A percentile compares a stretch with the other conserved stretches of the same genome.
Conservation (phyloP, 305 asterid genomes). For the Andrographis paniculata region DNA sequence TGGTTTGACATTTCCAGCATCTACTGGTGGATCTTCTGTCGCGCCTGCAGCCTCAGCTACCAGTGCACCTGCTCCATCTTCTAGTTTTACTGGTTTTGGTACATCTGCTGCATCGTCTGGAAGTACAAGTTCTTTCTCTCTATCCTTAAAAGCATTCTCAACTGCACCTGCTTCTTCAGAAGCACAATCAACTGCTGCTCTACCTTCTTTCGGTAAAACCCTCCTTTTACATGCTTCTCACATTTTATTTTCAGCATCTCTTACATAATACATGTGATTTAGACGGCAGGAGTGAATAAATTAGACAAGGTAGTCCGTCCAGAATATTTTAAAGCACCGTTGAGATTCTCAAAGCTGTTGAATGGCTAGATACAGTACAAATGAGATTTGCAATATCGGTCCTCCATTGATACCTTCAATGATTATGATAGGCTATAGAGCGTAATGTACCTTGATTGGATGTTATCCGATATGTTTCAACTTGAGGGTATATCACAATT, state of each 20-base stretch:
- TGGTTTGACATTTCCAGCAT: constrained; percentile 29
- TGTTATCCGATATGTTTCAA: too few relatives aligned
- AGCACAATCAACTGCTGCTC: constrained; percentile 25
- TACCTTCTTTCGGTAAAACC: constrained; percentile 33
- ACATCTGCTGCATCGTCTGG: constrained; percentile 30
- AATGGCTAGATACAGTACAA: too few relatives aligned
- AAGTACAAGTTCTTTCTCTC: constrained; percentile 25
- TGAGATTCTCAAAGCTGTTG: too few relatives aligned
- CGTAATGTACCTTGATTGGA: too few relatives aligned
- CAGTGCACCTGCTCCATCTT: constrained; percentile 28
- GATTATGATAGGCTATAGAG: too few relatives aligned
- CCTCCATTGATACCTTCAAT: too few relatives aligned
- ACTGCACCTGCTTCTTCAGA: constrained; percentile 25
- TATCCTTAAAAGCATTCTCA: constrained; percentile 25
- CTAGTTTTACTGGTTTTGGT: constrained; percentile 34
- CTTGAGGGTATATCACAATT: too few relatives aligned
- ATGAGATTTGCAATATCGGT: too few relatives aligned
- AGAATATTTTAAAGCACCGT: too few relatives aligned
- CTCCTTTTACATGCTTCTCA: neutral
- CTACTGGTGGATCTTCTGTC: constrained; percentile 21
- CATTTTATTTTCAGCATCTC: neutral
- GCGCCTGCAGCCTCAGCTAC: constrained; percentile 20
- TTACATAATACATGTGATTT: neutral
- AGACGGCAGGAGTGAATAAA: too few relatives aligned
- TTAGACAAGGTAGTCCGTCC: too few relatives aligned